A percentile compares a stretch with the other conserved stretches of the same genome.
Evolutionary conservation across 768 basidiomycete species (phyloP).

Genomic region (Neoboletus brunneissimus): DNA sequence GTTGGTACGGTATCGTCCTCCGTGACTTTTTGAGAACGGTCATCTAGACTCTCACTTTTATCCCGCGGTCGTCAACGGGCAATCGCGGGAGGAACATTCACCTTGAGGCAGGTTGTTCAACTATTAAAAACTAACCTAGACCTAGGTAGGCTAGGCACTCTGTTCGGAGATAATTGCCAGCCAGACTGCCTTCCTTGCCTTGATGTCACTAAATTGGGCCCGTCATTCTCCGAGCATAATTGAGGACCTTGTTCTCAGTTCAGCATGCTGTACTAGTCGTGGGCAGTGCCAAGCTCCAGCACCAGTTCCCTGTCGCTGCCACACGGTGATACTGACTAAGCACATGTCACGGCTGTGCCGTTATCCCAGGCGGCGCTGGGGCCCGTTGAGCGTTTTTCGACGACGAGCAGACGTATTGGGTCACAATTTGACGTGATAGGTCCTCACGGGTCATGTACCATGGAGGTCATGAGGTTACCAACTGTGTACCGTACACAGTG

Average conservation of each 20-base stretch:
- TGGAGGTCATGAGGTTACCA: not conserved
- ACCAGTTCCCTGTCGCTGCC: not conserved
- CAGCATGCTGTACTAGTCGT: slow-evolving; percentile 1
- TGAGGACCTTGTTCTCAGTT: not conserved
- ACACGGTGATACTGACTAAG: not conserved
- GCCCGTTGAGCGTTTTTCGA: not conserved
- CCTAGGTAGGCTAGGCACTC: too few relatives aligned
- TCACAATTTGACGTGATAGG: not conserved
- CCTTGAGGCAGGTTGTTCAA: not conserved
- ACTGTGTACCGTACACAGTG: not conserved
- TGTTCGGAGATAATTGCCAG: slow-evolving; percentile 3
- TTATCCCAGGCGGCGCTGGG: not conserved
- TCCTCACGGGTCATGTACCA: not conserved
- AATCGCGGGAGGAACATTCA: not conserved
- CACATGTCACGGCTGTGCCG: not conserved
- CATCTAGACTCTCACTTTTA: not conserved
- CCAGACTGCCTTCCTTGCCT: not conserved
- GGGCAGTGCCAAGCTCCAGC: not conserved
- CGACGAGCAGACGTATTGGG: not conserved
- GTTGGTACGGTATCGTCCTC: not conserved
- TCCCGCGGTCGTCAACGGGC: not conserved
- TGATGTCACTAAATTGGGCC: not conserved
- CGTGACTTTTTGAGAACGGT: not conserved
- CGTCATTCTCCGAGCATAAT: not conserved
- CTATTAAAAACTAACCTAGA: not conserved